Conservation (phyloP, 768 basidiomycete genomes). For the Lentinula detonsa region DNA sequence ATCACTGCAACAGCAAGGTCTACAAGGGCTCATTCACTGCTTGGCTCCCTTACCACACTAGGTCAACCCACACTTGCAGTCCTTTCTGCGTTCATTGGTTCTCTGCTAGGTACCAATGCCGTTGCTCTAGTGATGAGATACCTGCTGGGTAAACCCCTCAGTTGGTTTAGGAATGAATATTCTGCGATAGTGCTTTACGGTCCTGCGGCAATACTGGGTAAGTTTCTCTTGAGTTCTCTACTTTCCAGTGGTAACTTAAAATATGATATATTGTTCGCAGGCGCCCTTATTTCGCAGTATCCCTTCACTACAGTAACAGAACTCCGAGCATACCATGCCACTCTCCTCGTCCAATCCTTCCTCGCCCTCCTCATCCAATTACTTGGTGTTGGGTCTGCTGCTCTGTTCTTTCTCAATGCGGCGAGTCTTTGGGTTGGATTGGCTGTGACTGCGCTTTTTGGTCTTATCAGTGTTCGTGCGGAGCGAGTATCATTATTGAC, state of each 20-base stretch:
- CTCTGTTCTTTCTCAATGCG: slow-evolving; percentile 61
- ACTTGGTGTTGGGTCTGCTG: slow-evolving; percentile 69
- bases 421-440: slow-evolving; percentile 52
- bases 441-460: slow-evolving; percentile 46
- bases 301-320: slow-evolving; percentile 48
- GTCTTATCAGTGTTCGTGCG: slow-evolving; percentile 39
- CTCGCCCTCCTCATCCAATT: slow-evolving; percentile 58
- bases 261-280: slow-evolving; percentile 26
- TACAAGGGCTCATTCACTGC: neutral
- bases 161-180: slow-evolving; percentile 79
- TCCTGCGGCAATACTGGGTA: slow-evolving; percentile 69
- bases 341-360: slow-evolving; percentile 54
- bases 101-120: slow-evolving; percentile 58
- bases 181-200: slow-evolving; percentile 64
- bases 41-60: neutral
- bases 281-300: slow-evolving; percentile 57
- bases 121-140: slow-evolving; percentile 64
- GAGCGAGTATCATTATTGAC: neutral
- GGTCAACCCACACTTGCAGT: slow-evolving; percentile 43
- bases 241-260: neutral
- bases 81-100: slow-evolving; percentile 40
- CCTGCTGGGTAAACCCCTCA: slow-evolving; percentile 64
- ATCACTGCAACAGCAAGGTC: neutral
- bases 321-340: slow-evolving; percentile 50
- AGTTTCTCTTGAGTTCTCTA: neutral